Percentiles rank a stretch among this genome's conserved stretches.
Conservation (phyloP, 2,329 filamentous ascomycete genomes). For the Beauveria australis region DNA sequence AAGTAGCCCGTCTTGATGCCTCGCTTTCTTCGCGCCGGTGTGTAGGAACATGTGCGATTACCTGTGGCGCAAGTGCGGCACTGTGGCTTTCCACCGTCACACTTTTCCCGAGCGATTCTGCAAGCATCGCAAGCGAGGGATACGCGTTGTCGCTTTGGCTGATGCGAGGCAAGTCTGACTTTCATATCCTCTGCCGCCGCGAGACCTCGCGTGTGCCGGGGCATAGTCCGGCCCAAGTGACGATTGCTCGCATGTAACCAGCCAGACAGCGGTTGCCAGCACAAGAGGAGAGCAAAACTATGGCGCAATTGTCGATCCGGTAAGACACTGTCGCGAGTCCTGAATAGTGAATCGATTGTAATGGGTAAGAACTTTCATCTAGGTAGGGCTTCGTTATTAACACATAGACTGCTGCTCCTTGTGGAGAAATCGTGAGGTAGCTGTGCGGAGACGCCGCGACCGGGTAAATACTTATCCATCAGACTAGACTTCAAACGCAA, state of each 20-base stretch:
- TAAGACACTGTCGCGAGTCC: background rate
- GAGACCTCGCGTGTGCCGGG: slow-evolving; percentile 28
- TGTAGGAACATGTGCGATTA: slow-evolving; percentile 61
- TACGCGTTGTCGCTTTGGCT: slow-evolving; percentile 53
- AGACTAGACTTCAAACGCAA: background rate
- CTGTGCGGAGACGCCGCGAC: background rate
- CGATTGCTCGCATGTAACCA: background rate
- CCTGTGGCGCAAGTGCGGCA: slow-evolving; percentile 60
- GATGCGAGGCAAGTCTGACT: slow-evolving; percentile 18
- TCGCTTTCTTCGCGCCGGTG: slow-evolving; percentile 64
- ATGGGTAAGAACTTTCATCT: background rate
- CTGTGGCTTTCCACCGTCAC: slow-evolving; percentile 58
- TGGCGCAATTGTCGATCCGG: background rate
- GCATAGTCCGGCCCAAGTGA: slow-evolving; percentile 22
- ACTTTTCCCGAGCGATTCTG: slow-evolving; percentile 60
- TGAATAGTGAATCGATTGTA: background rate
- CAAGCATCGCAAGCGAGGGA: slow-evolving; percentile 64
- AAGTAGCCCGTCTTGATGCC: slow-evolving; percentile 77
- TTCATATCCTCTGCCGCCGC: slow-evolving; percentile 17
- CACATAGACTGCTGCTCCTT: background rate
- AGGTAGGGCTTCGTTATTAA: background rate
- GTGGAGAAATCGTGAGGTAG: slow-evolving; percentile 5
- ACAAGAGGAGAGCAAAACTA: background rate
- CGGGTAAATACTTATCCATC: slow-evolving; percentile 18
- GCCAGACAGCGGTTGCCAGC: background rate